Evolutionary conservation across 1,284 basidiomycete species (phyloP), one percentile per base, ranked within the genome.

Genomic region (Leccinum pallidistipes): DNA sequence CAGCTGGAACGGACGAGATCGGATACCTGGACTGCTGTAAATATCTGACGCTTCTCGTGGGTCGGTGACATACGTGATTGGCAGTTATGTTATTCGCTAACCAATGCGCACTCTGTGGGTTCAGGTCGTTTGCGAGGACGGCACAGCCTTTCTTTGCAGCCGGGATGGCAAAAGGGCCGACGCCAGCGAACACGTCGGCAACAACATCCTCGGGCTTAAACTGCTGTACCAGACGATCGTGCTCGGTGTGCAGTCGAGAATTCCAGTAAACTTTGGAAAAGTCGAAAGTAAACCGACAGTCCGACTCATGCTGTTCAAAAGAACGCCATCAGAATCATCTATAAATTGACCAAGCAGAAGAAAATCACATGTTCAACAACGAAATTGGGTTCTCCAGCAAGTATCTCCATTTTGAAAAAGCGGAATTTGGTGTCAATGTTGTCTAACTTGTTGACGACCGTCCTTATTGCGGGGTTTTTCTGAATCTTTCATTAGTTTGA

Each of bases 181-280:
- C 96, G 12, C 97, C 97, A 1, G 97, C 97, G 77, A 99, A 97
- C 24, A 94, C 95, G 74, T 99, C 97, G 0, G 88, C 93, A 18
- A 98, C 81, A 14, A 93, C 86, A 59, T 95, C 90, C 18, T 86
- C 81, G 0, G 86, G 83, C 27, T 81, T 73, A 74, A 98, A 91
- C 24, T 79, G 65, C 18, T 82, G 74, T 45, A 98, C 88, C 14
- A 99, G 81, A 3, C 95, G 86, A 40, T 88, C 87, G 70, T 99
- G 97, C 72, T 99, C 97, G 1, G 88, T 88, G 65, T 95, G 92
- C 38, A 99, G 77, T 18, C 97, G 86, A 18, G 95, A 97, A 79
- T 99, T 99, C 95, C 96, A 99, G 77, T 99, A 99, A 3, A 99
- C 97, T 68, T 88, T 83, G 9, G 92, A 88, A 71, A 99, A 99